phyloP scores from a whole-genome alignment of 768 basidiomycete genomes.

The Hygrophorus pudorinus region DNA sequence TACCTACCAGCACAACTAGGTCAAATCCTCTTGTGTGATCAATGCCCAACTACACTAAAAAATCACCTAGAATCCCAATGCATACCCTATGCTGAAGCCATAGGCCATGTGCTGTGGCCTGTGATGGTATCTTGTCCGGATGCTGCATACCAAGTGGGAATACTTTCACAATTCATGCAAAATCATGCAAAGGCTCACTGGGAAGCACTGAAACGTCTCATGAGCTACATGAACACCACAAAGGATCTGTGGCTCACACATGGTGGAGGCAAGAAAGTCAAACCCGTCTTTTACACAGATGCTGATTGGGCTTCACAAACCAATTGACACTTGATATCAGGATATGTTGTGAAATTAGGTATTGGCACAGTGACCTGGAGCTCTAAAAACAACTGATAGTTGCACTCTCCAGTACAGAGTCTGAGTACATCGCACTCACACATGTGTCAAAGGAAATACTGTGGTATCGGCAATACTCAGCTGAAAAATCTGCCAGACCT shows the following conservation, averaged over 20 bases:
- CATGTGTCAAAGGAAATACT: slow-evolving; percentile 2
- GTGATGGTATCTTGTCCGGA: slow-evolving; percentile 18
- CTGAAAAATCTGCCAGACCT: not conserved
- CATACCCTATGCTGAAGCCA: slow-evolving; percentile 10
- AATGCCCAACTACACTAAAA: not conserved
- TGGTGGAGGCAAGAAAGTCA: slow-evolving; percentile 3
- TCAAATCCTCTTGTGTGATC: not conserved
- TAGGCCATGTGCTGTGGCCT: slow-evolving; percentile 17
- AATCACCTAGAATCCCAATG: too few species aligned
- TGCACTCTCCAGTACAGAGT: slow-evolving; percentile 10
- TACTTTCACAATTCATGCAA: slow-evolving; percentile 17
- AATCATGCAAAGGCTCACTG: slow-evolving; percentile 20
- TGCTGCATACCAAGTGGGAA: slow-evolving; percentile 13
- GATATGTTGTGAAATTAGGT: not conserved
- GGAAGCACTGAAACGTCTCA: slow-evolving; percentile 17
- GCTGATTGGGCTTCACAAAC: slow-evolving; percentile 8
- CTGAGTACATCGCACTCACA: slow-evolving; percentile 11
- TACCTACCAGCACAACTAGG: slow-evolving; percentile 8
- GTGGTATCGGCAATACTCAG: slow-evolving; percentile 13
- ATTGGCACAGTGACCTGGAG: slow-evolving; percentile 2
- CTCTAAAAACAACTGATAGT: slow-evolving; percentile 13
- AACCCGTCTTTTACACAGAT: slow-evolving; percentile 3
- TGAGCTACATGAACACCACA: slow-evolving; percentile 21
- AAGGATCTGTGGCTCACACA: slow-evolving; percentile 9
- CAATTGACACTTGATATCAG: not conserved